A percentile compares a stretch with the other conserved stretches of the same genome.
Evolutionary conservation across 106 monocot genomes (phyloP).

Genomic region (Triglochin maritima): DNA sequence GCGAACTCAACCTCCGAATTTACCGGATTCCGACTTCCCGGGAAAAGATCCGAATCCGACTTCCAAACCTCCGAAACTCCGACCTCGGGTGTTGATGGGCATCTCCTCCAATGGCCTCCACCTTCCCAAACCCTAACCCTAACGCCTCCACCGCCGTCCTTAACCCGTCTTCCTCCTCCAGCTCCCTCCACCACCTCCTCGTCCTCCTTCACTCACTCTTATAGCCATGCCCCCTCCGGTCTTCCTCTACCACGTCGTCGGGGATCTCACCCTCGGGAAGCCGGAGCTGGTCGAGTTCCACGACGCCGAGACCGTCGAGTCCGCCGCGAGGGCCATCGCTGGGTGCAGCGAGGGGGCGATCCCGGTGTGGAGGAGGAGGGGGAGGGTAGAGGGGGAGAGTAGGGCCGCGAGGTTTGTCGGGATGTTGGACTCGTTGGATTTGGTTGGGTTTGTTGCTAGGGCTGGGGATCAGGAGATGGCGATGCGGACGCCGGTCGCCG

Average conservation of each 20-base stretch:
- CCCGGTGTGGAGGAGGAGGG: conserved; percentile 15
- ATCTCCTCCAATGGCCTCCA: too few relatives aligned
- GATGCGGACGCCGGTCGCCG: conserved; percentile 16
- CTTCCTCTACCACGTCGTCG: conserved; percentile 20
- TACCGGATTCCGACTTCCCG: too few relatives aligned
- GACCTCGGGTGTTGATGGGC: too few relatives aligned
- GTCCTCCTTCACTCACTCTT: not conserved
- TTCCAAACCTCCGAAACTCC: too few relatives aligned
- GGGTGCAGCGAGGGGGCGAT: conserved; percentile 20
- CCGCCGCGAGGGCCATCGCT: conserved; percentile 16
- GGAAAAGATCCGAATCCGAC: too few relatives aligned
- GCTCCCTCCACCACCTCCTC: conserved; percentile 1
- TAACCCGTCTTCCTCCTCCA: not conserved
- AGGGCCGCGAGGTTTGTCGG: conserved; percentile 17
- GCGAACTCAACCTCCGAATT: too few relatives aligned
- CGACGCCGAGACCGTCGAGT: conserved; percentile 20
- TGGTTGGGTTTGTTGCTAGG: conserved; percentile 19
- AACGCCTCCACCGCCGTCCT: too few relatives aligned
- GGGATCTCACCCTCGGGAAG: conserved; percentile 24
- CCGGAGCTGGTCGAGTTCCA: conserved; percentile 23
- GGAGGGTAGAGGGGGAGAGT: not conserved
- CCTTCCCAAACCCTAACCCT: too few relatives aligned
- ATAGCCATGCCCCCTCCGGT: conserved; percentile 8
- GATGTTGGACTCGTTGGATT: conserved; percentile 15
- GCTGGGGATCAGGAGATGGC: conserved; percentile 14